phyloP scores from a whole-genome alignment of 495 filamentous ascomycete species.

The Penicillium coprophilum region DNA sequence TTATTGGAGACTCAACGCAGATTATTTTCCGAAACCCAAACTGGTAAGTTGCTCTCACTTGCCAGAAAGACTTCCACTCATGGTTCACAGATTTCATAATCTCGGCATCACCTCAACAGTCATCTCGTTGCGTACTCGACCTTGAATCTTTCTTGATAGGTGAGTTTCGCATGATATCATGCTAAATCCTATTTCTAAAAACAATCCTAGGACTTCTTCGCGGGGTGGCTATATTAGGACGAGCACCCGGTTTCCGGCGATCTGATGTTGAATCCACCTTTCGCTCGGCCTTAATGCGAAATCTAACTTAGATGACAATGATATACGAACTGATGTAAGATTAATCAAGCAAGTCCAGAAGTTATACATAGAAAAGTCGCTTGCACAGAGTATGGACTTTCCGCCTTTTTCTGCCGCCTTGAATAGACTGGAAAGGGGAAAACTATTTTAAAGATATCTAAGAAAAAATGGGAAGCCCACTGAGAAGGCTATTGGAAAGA shows the following conservation, averaged over 20 bases:
- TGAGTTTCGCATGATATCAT: neutral
- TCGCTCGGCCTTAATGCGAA: conserved; percentile 1
- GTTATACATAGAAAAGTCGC: no score
- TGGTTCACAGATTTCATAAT: neutral
- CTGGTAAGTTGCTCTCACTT: neutral
- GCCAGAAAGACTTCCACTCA: neutral
- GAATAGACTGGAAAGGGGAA: no score
- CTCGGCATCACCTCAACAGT: neutral
- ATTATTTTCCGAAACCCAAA: neutral
- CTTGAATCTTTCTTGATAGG: neutral
- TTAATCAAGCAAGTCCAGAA: neutral
- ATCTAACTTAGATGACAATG: neutral
- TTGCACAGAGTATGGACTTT: no score
- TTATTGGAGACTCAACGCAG: neutral
- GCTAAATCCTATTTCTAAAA: neutral
- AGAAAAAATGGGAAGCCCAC: no score
- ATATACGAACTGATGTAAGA: neutral
- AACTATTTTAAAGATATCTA: no score
- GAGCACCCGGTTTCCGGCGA: conserved; percentile 4
- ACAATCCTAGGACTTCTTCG: neutral
- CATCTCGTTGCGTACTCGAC: neutral
- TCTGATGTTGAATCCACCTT: conserved; percentile 1
- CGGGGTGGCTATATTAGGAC: conserved; percentile 1
- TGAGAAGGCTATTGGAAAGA: no score
- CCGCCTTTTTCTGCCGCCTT: no score